These are phyloP conservation scores for Fusarium sp. DNA, from an alignment of 2,329 filamentous ascomycete genomes.

Conservation along the genomic window DNA sequence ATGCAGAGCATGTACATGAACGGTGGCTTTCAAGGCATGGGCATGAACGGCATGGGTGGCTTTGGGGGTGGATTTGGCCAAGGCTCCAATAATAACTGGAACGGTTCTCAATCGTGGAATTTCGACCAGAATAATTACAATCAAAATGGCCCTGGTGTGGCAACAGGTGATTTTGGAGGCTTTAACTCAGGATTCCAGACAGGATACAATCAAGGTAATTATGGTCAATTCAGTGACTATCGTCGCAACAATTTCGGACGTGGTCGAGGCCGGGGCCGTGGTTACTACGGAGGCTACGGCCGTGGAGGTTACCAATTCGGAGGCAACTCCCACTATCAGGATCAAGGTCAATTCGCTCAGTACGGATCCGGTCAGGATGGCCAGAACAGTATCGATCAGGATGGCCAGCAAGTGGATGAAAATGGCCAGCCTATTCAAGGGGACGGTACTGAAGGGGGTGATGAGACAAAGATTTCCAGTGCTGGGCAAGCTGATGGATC, in stretches of 20 bases:
- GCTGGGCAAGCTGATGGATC: slow-evolving; percentile 38
- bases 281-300: slow-evolving; percentile 66
- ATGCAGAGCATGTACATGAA: slow-evolving; percentile 85
- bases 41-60: slow-evolving; percentile 81
- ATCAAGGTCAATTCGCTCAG: slow-evolving; percentile 49
- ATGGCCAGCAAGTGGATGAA: slow-evolving; percentile 53
- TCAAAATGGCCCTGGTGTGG: slow-evolving; percentile 85
- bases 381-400: slow-evolving; percentile 38
- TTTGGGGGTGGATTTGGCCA: slow-evolving; percentile 71
- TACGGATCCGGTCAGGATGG: slow-evolving; percentile 42
- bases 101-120: slow-evolving; percentile 85
- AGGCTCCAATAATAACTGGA: slow-evolving; percentile 82
- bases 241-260: slow-evolving; percentile 74
- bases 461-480: slow-evolving; percentile 32
- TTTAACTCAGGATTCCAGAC: slow-evolving; percentile 82
- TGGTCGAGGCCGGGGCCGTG: slow-evolving; percentile 74
- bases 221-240: slow-evolving; percentile 85
- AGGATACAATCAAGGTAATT: slow-evolving; percentile 87
- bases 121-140: slow-evolving; percentile 90
- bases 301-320: slow-evolving; percentile 66
- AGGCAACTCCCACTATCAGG: slow-evolving; percentile 54
- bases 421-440: slow-evolving; percentile 52
- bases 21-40: slow-evolving; percentile 82
- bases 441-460: slow-evolving; percentile 31
- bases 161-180: slow-evolving; percentile 82